A percentile compares a stretch with the other conserved stretches of the same genome.
These are phyloP conservation scores for Orbilia ellipsospora DNA, from an alignment of 2,329 filamentous ascomycete species.

Conservation along the genomic window DNA sequence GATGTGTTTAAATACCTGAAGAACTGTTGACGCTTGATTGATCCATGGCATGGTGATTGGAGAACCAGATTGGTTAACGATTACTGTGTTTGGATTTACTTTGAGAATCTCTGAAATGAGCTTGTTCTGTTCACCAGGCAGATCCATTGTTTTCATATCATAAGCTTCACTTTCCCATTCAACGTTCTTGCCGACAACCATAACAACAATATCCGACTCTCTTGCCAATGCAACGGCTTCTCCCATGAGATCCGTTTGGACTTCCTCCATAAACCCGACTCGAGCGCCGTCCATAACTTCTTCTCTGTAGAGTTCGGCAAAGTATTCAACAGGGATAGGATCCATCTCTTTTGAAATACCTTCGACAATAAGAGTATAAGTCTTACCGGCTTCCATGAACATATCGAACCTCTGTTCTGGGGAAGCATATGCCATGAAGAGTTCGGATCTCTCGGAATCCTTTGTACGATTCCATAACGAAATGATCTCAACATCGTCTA, in stretches of 20 bases:
- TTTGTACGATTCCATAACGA: conserved; percentile 59
- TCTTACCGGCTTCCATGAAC: conserved; percentile 58
- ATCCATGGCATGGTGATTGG: conserved; percentile 79
- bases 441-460: conserved; percentile 59
- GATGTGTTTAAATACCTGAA: conserved; percentile 59
- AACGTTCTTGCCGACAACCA: conserved; percentile 79
- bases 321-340: conserved; percentile 59
- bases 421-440: conserved; percentile 60
- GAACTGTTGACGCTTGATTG: conserved; percentile 64
- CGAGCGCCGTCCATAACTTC: conserved; percentile 60
- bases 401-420: conserved; percentile 58
- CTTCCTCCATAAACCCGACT: conserved; percentile 60
- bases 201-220: conserved; percentile 78
- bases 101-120: conserved; percentile 73
- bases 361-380: conserved; percentile 59
- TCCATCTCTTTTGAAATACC: conserved; percentile 60
- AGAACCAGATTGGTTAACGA: conserved; percentile 82
- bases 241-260: conserved; percentile 62
- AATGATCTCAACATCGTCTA: conserved; percentile 59
- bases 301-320: conserved; percentile 59
- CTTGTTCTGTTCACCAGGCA: conserved; percentile 69
- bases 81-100: conserved; percentile 75
- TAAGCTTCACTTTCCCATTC: conserved; percentile 60
- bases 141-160: conserved; percentile 70
- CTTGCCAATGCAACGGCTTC: conserved; percentile 75